Conservation (phyloP, 1,139 yeast species). For the Nakaseomyces bracarensis region DNA sequence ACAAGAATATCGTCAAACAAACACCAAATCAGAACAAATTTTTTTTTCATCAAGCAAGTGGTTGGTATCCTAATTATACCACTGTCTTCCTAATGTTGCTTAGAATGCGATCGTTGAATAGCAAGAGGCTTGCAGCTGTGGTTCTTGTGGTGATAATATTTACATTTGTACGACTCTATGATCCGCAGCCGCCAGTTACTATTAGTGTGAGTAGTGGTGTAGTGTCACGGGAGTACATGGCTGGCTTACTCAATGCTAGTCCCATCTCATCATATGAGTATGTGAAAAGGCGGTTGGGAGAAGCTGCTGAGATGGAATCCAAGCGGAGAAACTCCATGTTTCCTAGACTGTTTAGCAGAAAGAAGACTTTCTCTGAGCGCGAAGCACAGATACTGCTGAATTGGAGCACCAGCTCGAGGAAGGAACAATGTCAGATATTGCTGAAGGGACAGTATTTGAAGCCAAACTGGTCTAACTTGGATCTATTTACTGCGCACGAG, state of each 20-base stretch:
- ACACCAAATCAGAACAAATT: too few species aligned
- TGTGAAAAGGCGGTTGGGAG: slow-evolving; percentile 1
- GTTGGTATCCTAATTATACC: too few species aligned
- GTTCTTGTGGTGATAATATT: not conserved
- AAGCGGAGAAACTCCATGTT: not conserved
- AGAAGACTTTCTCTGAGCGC: not conserved
- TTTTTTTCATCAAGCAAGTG: too few species aligned
- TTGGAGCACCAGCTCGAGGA: slow-evolving; percentile 1
- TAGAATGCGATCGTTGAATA: too few species aligned
- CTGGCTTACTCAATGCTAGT: not conserved
- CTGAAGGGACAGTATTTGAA: slow-evolving; percentile 8
- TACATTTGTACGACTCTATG: not conserved
- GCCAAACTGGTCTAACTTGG: slow-evolving; percentile 18
- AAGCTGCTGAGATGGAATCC: not conserved
- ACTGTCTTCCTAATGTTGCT: too few species aligned
- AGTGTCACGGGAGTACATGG: not conserved
- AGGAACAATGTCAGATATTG: not conserved
- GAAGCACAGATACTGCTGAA: not conserved
- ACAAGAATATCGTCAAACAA: too few species aligned
- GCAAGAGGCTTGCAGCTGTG: not conserved
- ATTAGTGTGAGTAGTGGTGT: not conserved
- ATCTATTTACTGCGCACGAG: slow-evolving; percentile 11
- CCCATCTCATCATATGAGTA: not conserved
- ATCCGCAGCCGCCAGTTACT: not conserved
- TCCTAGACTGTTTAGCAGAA: not conserved